Conservation (phyloP, 305 asterid genomes). For the Fraxinus dipetala region DNA sequence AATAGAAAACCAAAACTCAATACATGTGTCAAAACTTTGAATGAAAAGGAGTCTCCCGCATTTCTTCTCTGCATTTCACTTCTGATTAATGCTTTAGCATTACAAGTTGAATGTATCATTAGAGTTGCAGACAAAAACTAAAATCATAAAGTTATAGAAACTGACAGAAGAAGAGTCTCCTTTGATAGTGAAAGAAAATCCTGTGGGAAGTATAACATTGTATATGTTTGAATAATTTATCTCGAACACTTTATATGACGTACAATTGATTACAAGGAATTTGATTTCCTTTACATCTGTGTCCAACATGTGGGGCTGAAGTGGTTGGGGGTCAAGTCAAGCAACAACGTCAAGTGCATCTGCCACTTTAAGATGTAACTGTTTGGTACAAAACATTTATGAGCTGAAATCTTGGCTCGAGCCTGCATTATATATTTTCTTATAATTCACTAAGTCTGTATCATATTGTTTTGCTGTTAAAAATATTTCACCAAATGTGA, state of each 20-base stretch:
- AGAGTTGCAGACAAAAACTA: not conserved
- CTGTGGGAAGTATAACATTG: not conserved
- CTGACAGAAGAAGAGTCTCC: not conserved
- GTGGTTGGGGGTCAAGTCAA: not conserved
- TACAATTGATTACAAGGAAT: not conserved
- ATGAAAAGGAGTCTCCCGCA: not conserved
- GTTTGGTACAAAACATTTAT: not conserved
- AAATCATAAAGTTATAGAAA: not conserved
- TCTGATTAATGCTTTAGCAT: not conserved
- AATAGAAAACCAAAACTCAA: not conserved
- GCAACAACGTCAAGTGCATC: not conserved
- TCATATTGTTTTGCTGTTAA: not conserved
- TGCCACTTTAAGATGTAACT: not conserved
- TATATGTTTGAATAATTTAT: not conserved
- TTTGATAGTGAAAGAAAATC: not conserved
- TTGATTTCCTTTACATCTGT: not conserved
- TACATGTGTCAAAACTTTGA: not conserved
- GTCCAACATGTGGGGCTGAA: not conserved
- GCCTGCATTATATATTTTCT: not conserved
- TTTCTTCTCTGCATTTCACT: not conserved
- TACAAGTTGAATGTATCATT: not conserved
- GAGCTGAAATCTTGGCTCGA: not conserved
- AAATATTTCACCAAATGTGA: not conserved
- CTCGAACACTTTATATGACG: not conserved
- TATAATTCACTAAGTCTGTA: not conserved